phyloP scores from a whole-genome alignment of 441 rosid genomes.

The Iberis amara region DNA sequence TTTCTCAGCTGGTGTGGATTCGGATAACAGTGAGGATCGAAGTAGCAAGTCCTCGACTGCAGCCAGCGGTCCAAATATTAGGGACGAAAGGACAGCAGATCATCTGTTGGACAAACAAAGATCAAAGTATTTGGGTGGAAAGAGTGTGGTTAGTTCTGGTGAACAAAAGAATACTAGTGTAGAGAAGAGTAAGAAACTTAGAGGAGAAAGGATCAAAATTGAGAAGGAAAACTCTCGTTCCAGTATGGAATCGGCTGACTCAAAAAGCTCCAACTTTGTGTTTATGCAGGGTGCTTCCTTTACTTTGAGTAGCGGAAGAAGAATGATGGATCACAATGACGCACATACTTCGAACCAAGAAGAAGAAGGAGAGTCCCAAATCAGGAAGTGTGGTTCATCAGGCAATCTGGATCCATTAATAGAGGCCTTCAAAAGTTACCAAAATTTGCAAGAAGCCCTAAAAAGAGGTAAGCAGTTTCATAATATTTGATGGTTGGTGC shows the following conservation, averaged over 20 bases:
- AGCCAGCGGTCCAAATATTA: constrained; percentile 56
- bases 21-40: constrained; percentile 66
- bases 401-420: constrained; percentile 42
- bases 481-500: constrained; percentile 3
- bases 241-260: constrained; percentile 78
- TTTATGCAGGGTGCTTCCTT: constrained; percentile 59
- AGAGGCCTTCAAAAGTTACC: constrained; percentile 49
- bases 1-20: constrained; percentile 46
- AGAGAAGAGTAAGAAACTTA: constrained; percentile 61
- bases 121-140: constrained; percentile 42
- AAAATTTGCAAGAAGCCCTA: constrained; percentile 60
- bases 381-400: constrained; percentile 35
- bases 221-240: constrained; percentile 80
- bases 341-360: constrained; percentile 39
- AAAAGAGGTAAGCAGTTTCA: constrained; percentile 48
- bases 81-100: constrained; percentile 39
- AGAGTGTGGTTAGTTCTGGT: constrained; percentile 36
- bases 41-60: constrained; percentile 81
- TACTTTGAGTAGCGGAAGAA: constrained; percentile 45
- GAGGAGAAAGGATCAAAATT: constrained; percentile 78
- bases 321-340: constrained; percentile 41
- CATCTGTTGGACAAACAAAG: constrained; percentile 42
- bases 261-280: constrained; percentile 76
- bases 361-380: constrained; percentile 42
- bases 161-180: constrained; percentile 40